phyloP scores from a whole-genome alignment of 768 basidiomycete species.

The Macrolepiota dolichaula region DNA sequence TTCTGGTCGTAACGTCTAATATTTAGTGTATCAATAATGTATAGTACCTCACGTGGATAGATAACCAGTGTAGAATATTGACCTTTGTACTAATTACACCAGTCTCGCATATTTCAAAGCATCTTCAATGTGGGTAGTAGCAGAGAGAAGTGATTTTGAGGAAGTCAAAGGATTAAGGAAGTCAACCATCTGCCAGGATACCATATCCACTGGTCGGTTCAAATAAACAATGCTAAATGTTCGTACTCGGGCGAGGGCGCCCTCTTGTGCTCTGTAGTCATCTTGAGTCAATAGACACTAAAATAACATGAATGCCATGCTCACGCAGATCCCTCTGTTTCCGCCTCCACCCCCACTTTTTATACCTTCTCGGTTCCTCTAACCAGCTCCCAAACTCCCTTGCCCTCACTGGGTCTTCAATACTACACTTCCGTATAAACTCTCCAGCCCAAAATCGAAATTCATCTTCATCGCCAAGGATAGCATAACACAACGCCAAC shows the following conservation, averaged over 20 bases:
- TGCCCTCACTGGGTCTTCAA: conserved; percentile 24
- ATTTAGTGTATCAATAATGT: not conserved
- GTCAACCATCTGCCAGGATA: not conserved
- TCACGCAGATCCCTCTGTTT: conserved; percentile 30
- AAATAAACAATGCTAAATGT: not conserved
- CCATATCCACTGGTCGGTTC: not conserved
- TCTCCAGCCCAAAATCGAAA: conserved; percentile 34
- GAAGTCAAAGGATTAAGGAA: not conserved
- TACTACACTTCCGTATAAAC: conserved; percentile 22
- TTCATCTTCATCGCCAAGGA: conserved; percentile 32
- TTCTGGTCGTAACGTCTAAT: not conserved
- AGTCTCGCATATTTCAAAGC: not conserved
- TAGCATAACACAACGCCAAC: conserved; percentile 37
- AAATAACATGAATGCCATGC: conserved; percentile 7
- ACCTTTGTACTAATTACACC: not conserved
- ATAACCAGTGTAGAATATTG: not conserved
- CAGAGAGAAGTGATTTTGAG: not conserved
- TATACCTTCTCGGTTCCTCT: conserved; percentile 27
- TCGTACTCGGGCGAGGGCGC: conserved; percentile 7
- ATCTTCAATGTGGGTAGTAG: not conserved
- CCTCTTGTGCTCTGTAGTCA: not conserved
- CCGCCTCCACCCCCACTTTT: conserved; percentile 41
- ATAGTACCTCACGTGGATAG: not conserved
- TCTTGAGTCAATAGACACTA: not conserved
- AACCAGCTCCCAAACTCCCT: conserved; percentile 26